Percentiles rank a stretch among this genome's conserved stretches.
These are phyloP conservation scores for sorghum (Sorghum bicolor) DNA, from an alignment of 176 grass and related monocot species.

Conservation along the genomic window DNA sequence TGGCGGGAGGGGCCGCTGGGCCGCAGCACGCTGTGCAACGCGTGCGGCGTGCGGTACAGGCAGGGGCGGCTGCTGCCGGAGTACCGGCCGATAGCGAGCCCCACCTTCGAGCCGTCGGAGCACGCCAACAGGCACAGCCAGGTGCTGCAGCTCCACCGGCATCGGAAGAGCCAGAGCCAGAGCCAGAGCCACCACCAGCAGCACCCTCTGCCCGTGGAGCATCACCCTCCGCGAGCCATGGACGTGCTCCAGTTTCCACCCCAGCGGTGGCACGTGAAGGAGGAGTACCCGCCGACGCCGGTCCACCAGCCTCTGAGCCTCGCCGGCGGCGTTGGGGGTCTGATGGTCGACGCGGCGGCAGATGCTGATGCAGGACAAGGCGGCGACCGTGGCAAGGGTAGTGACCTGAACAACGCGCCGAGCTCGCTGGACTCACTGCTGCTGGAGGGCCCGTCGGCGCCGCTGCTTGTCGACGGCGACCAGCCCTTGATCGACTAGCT, in stretches of 20 bases:
- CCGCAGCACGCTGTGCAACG: constrained; percentile 81
- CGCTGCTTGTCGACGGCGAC: constrained; percentile 28
- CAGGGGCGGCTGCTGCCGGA: constrained; percentile 75
- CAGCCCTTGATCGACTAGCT: constrained; percentile 38
- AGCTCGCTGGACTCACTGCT: constrained; percentile 30
- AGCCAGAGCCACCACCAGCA: background rate
- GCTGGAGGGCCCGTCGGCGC: constrained; percentile 36
- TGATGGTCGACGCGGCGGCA: background rate
- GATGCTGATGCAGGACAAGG: background rate
- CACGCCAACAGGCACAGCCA: constrained; percentile 70
- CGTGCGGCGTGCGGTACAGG: constrained; percentile 68
- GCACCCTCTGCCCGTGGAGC: background rate
- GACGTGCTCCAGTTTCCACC: background rate
- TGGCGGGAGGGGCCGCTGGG: constrained; percentile 84
- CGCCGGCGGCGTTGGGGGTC: background rate
- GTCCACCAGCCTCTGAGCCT: background rate
- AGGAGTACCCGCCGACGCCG: background rate
- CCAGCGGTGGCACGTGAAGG: background rate
- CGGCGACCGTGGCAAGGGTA: background rate
- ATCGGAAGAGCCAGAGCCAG: background rate
- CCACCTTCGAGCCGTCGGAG: constrained; percentile 54
- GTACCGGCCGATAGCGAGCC: constrained; percentile 76
- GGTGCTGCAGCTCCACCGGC: constrained; percentile 55
- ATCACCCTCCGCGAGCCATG: background rate
- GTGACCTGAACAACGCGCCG: background rate